Evolutionary conservation across 2,329 filamentous ascomycete genomes (phyloP).

Genomic region (Mariannaea elegans): DNA sequence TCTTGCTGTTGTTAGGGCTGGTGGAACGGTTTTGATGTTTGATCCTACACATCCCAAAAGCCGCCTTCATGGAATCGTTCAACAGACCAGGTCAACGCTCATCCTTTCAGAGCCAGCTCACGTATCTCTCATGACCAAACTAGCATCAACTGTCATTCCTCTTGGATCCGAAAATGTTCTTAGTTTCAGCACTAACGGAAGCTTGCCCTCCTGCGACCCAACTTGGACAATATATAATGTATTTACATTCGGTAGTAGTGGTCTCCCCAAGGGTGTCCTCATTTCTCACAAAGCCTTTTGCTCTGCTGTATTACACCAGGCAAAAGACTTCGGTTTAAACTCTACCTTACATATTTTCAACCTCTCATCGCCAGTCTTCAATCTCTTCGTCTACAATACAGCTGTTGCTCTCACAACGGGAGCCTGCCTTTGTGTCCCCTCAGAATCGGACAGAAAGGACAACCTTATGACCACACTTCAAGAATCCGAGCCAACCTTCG

Average conservation of each 20-base stretch:
- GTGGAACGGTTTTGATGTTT: conserved; percentile 7
- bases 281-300: conserved; percentile 12
- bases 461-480: conserved; percentile 20
- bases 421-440: conserved; percentile 32
- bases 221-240: conserved; percentile 21
- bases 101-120: neutral
- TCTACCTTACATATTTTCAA: conserved; percentile 20
- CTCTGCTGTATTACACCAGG: neutral
- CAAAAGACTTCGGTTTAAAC: neutral
- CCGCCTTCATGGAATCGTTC: neutral
- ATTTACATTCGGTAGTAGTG: conserved; percentile 36
- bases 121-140: neutral
- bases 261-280: conserved; percentile 29
- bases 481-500: conserved; percentile 25
- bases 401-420: conserved; percentile 22
- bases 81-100: neutral
- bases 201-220: neutral
- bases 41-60: conserved; percentile 5
- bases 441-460: conserved; percentile 33
- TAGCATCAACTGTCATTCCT: neutral
- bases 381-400: conserved; percentile 24
- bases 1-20: conserved; percentile 16
- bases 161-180: neutral
- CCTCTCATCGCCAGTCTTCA: conserved; percentile 31
- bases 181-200: neutral